Base-by-base conservation (phyloP, 2,329 filamentous ascomycete species). In the Epichloe sylvatica region DNA sequence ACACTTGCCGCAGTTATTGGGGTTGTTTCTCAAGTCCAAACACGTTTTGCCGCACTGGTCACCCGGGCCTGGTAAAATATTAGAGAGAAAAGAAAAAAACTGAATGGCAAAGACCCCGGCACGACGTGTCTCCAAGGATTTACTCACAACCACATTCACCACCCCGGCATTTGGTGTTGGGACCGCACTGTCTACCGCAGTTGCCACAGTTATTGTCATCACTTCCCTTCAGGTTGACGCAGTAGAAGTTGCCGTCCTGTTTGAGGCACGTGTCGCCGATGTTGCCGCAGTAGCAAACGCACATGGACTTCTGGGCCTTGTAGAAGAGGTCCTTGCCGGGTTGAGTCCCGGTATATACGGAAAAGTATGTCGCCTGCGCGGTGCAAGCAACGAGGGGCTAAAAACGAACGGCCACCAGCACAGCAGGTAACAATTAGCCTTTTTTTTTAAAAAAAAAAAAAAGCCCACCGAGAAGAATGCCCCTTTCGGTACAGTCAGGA, bases 1-100 rank as follows among this genome's bases (percentile, higher is more conserved):
- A 33, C 46, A 47, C 25, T 39, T 40, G 11, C 46, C 46, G 38
- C 46, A 47, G 38, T 47, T 19, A 17, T 23, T 41, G 38, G 46
- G 46, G 17, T 17, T 47, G 46, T 47, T 19, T n/a, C 25, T 42
- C 9, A 47, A 19, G 38, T 42, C 33, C 2, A 47, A n/a, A 38
- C 46, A 47, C 9, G 46, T 41, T 12, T 7, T 36, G 17, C 46
- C 46, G 38, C 46, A 47, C 36, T 47, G 46, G n/a, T 35, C 17
- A 11, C 25, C 12, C 2, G 38, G 46, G 15, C 46, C 46, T 47
- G 9, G 12, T 37, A 12, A 19, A 13, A 23, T 5, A 40, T 9
- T 40, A n/a, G 17, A 25, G 1, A 23, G 21, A 15, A 4, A 40
- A 4, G 1, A 5, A 23, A 19, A 19, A 23, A 11, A 3, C 12